These are phyloP conservation scores for Trametopsis cervina DNA, from an alignment of 768 basidiomycete species.

Conservation along the genomic window DNA sequence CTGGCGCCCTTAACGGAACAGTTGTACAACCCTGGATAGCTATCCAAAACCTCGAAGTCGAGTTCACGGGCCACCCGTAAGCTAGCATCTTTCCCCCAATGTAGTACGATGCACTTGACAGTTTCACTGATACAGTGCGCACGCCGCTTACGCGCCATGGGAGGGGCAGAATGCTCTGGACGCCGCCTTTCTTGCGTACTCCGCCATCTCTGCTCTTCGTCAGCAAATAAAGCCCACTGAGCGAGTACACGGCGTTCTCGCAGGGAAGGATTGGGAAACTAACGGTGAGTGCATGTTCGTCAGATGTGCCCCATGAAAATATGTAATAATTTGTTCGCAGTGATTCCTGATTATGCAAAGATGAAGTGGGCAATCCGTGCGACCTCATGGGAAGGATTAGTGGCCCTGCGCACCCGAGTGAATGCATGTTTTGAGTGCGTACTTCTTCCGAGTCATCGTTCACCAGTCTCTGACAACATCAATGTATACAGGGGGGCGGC, in stretches of 20 bases:
- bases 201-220: conserved; percentile 68
- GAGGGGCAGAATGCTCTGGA: conserved; percentile 85
- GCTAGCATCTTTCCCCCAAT: conserved; percentile 16
- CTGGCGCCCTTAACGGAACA: conserved; percentile 45
- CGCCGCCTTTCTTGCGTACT: conserved; percentile 82
- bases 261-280: conserved; percentile 58
- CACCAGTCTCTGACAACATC: not conserved
- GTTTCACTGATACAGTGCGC: conserved; percentile 42
- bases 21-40: conserved; percentile 52
- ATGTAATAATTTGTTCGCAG: conserved; percentile 32
- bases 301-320: not conserved
- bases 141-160: conserved; percentile 80
- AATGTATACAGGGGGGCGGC: conserved; percentile 51
- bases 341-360: conserved; percentile 78
- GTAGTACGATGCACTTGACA: not conserved
- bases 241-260: conserved; percentile 72
- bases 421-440: conserved; percentile 66
- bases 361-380: conserved; percentile 72
- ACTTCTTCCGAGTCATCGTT: not conserved
- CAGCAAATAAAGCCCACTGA: conserved; percentile 84
- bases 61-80: conserved; percentile 72
- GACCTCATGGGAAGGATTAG: conserved; percentile 51
- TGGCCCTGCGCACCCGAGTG: conserved; percentile 49
- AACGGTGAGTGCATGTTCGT: conserved; percentile 44
- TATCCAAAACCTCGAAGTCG: conserved; percentile 56